These are phyloP conservation scores for Insectozyma bohioensis DNA, from an alignment of 1,139 yeast species.

Conservation along the genomic window DNA sequence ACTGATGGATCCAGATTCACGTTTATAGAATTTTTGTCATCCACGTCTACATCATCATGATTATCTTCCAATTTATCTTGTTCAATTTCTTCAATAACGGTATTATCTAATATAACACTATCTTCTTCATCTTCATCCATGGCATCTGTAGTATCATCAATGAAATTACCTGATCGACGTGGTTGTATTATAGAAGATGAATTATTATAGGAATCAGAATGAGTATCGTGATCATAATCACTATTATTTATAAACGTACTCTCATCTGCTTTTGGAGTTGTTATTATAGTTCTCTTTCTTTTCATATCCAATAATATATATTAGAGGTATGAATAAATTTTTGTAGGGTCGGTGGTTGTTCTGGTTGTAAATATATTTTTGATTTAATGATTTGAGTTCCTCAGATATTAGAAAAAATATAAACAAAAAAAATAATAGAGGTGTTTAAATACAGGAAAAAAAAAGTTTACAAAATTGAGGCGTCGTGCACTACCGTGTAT, in stretches of 20 bases:
- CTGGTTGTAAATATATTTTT: no score
- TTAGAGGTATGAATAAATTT: no score
- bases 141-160: background rate
- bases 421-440: background rate
- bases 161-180: background rate
- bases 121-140: conserved; percentile 2
- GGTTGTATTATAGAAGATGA: conserved; percentile 4
- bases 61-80: no score
- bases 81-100: no score
- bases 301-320: no score
- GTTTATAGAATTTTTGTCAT: no score
- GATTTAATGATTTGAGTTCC: no score
- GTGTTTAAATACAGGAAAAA: conserved; percentile 4
- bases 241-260: conserved; percentile 43
- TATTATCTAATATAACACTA: conserved; percentile 1
- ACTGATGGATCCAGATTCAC: conserved; percentile 1
- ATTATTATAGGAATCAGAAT: background rate
- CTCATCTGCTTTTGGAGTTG: conserved; percentile 21
- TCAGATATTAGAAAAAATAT: conserved; percentile 1
- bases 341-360: no score
- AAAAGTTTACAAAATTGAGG: conserved; percentile 6
- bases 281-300: conserved; percentile 19
- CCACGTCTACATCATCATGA: no score
- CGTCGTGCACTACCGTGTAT: conserved; percentile 12
- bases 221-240: conserved; percentile 22